phyloP scores from a whole-genome alignment of 2,329 filamentous ascomycete species.

The Pochonia chlamydosporia region DNA sequence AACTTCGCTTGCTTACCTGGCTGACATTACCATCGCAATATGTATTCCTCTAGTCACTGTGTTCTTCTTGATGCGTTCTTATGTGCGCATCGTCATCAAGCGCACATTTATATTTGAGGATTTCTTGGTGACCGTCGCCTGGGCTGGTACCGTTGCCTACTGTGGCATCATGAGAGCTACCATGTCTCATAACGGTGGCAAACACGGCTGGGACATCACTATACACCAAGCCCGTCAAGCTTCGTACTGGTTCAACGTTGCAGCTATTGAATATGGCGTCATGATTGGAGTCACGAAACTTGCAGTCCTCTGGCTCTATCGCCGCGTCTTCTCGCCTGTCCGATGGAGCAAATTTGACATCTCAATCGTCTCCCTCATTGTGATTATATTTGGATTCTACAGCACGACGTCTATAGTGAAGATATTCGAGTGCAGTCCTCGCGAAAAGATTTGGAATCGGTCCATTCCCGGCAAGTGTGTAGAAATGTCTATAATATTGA shows the following conservation, averaged over 20 bases:
- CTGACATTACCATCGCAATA: conserved; percentile 7
- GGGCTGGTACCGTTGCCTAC: conserved; percentile 8
- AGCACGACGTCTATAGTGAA: conserved; percentile 5
- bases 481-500: conserved; percentile 4
- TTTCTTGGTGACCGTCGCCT: conserved; percentile 3
- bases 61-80: conserved; percentile 7
- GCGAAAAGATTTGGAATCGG: conserved; percentile 8
- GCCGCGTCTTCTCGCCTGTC: conserved; percentile 8
- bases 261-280: conserved; percentile 8
- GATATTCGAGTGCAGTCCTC: conserved; percentile 7
- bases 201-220: conserved; percentile 9
- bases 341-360: conserved; percentile 6
- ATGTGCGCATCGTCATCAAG: conserved; percentile 8
- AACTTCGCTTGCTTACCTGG: not conserved
- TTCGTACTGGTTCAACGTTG: conserved; percentile 8
- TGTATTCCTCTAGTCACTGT: conserved; percentile 7
- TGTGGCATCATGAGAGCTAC: conserved; percentile 9
- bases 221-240: conserved; percentile 1
- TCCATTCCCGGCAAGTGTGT: conserved; percentile 5
- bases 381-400: conserved; percentile 5
- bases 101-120: conserved; percentile 7
- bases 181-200: conserved; percentile 7
- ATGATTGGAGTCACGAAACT: conserved; percentile 8
- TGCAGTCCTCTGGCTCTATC: conserved; percentile 6
- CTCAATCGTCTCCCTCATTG: not conserved